These are phyloP conservation scores for Monosporozyma servazzii DNA, from an alignment of 805 yeast species.

Conservation along the genomic window DNA sequence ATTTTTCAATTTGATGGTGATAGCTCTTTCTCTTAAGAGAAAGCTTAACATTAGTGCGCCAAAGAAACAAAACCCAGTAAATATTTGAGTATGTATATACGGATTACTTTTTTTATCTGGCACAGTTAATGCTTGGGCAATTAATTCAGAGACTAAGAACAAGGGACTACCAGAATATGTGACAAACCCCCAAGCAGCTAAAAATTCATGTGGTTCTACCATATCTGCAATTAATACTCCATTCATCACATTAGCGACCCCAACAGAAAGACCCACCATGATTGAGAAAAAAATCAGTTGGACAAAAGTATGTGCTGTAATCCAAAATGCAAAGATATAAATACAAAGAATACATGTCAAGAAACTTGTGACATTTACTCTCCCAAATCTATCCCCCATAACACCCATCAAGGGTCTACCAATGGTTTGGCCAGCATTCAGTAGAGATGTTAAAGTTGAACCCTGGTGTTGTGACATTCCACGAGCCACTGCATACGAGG, in stretches of 20 bases:
- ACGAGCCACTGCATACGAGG: slow-evolving; percentile 38
- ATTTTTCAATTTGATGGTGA: slow-evolving; percentile 1
- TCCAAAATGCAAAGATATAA: slow-evolving; percentile 41
- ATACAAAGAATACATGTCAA: slow-evolving; percentile 31
- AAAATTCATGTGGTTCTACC: slow-evolving; percentile 31
- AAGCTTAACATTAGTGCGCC: slow-evolving; percentile 33
- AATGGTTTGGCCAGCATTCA: slow-evolving; percentile 39
- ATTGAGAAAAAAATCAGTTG: slow-evolving; percentile 36
- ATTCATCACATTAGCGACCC: slow-evolving; percentile 38
- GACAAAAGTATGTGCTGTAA: slow-evolving; percentile 35
- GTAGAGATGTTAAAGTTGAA: slow-evolving; percentile 36
- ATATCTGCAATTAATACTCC: slow-evolving; percentile 36
- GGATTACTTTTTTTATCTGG: slow-evolving; percentile 30
- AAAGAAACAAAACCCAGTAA: slow-evolving; percentile 45
- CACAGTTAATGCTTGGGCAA: slow-evolving; percentile 42
- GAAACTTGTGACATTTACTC: slow-evolving; percentile 37
- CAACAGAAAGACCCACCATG: slow-evolving; percentile 37
- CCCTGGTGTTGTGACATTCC: slow-evolving; percentile 40
- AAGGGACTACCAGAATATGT: slow-evolving; percentile 26
- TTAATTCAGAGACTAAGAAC: slow-evolving; percentile 41
- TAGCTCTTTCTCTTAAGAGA: slow-evolving; percentile 37
- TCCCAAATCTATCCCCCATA: slow-evolving; percentile 37
- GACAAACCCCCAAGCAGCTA: slow-evolving; percentile 33
- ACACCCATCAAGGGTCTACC: slow-evolving; percentile 44
- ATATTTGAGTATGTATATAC: slow-evolving; percentile 50